Base-by-base conservation (phyloP, 139 green algal species). In the Trebouxia sp. region DNA sequence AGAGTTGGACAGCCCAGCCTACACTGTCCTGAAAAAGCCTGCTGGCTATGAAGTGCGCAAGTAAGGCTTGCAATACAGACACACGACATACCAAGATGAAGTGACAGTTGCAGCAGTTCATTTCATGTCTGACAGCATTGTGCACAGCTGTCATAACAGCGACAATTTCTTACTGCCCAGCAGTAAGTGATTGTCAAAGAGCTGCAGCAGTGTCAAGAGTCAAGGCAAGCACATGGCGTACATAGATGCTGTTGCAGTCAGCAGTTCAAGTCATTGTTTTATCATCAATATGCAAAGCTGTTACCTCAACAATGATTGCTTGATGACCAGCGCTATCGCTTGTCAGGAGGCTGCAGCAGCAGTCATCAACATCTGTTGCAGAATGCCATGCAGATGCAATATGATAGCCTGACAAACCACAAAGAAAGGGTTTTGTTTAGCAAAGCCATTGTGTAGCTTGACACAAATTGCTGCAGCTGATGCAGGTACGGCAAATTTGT, bases 401-500 rank as follows among this genome's bases (percentile, higher is more conserved):
- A 5, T 20, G 6, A 37, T 24, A 20, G 35, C 32, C 53, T 11
- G 11, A 42, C 1, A 43, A 6, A 30, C 17, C 35, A 47, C 22
- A 15, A 15, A 20, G 1, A 53, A 53, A 66, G 32, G 3, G 9
- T 22, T 14, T 47, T 26, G 12, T n/a, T n/a, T 35, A 32, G 10
- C 1, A 43, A 5, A 79, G 15, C 11, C 70, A 37, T 9, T 55
- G 28, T 65, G 4, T 28, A 30, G n/a, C 41, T 50, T 66, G 30
- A 47, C 15, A 67, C 0, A 67, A 26, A 9, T 24, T 72, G 15
- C 35, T 32, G 8, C 38, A 76, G 32, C 14, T 30, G 8, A 37
- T 85, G 81, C 75, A 85, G 82, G 65, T 85, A 82, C 51, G 75
- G 76, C 1, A 41, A 37, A 3, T 80, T 85, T 67, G 12, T 76